Evolutionary conservation across 2,329 filamentous ascomycete genomes (phyloP).

Genomic region (Thermoascus crustaceus): DNA sequence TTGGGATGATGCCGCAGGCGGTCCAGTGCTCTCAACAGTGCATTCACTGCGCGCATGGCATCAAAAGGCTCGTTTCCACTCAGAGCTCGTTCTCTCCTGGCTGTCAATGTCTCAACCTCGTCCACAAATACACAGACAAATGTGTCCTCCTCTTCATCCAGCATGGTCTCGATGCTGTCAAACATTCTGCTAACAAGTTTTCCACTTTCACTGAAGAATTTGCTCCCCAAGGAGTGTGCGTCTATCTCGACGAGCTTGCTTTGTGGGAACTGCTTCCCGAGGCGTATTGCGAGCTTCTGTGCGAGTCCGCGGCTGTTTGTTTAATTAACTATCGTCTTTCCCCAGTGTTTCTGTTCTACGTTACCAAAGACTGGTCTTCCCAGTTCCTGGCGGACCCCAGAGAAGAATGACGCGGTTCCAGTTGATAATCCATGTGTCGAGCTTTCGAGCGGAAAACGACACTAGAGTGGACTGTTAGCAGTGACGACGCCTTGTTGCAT

Average conservation of each 20-base stretch:
- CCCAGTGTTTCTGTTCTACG: neutral
- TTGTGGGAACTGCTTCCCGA: slow-evolving; percentile 32
- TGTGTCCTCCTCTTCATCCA: slow-evolving; percentile 31
- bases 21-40: slow-evolving; percentile 43
- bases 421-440: slow-evolving; percentile 32
- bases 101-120: slow-evolving; percentile 44
- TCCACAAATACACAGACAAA: slow-evolving; percentile 43
- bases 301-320: slow-evolving; percentile 33
- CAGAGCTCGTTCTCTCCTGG: slow-evolving; percentile 33
- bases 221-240: slow-evolving; percentile 39
- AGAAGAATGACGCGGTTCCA: slow-evolving; percentile 50
- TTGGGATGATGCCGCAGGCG: slow-evolving; percentile 35
- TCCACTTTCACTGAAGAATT: slow-evolving; percentile 41
- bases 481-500: neutral
- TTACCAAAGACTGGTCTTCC: slow-evolving; percentile 35
- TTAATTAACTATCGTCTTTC: neutral
- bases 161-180: slow-evolving; percentile 28
- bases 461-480: slow-evolving; percentile 12
- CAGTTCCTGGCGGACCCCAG: slow-evolving; percentile 37
- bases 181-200: slow-evolving; percentile 39
- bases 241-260: slow-evolving; percentile 41
- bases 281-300: slow-evolving; percentile 43
- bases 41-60: slow-evolving; percentile 42
- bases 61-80: slow-evolving; percentile 38
- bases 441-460: slow-evolving; percentile 22